phyloP scores from a whole-genome alignment of 1,284 basidiomycete species.

The Xanthoconium separans region DNA sequence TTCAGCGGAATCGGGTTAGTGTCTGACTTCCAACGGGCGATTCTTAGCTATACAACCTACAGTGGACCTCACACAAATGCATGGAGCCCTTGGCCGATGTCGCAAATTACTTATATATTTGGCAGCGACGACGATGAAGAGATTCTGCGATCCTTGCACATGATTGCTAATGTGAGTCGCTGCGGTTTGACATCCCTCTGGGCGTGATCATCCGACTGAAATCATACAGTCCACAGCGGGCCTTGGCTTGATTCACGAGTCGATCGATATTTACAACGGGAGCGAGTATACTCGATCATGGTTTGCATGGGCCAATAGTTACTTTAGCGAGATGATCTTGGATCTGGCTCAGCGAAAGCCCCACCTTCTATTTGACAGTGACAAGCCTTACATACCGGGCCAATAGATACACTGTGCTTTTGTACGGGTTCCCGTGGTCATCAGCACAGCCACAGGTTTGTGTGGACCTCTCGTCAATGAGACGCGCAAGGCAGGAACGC shows the following conservation, averaged over 20 bases:
- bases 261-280: slow-evolving; percentile 59
- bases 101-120: slow-evolving; percentile 70
- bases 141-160: slow-evolving; percentile 59
- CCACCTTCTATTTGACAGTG: slow-evolving; percentile 56
- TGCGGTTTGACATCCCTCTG: background rate
- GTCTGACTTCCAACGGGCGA: background rate
- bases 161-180: slow-evolving; percentile 59
- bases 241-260: slow-evolving; percentile 78
- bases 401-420: slow-evolving; percentile 9
- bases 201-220: background rate
- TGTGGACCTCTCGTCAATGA: slow-evolving; percentile 14
- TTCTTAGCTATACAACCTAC: slow-evolving; percentile 7
- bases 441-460: slow-evolving; percentile 25
- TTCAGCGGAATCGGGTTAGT: slow-evolving; percentile 69
- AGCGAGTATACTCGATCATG: slow-evolving; percentile 69
- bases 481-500: slow-evolving; percentile 21
- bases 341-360: slow-evolving; percentile 75
- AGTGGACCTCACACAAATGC: slow-evolving; percentile 75
- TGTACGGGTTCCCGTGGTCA: background rate
- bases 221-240: slow-evolving; percentile 60
- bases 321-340: slow-evolving; percentile 77
- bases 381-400: slow-evolving; percentile 53
- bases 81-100: slow-evolving; percentile 82
- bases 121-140: slow-evolving; percentile 70
- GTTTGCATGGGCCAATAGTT: slow-evolving; percentile 84